These are phyloP conservation scores for Hypoxylon cercidicola DNA, from an alignment of 495 filamentous ascomycete species.

Conservation along the genomic window DNA sequence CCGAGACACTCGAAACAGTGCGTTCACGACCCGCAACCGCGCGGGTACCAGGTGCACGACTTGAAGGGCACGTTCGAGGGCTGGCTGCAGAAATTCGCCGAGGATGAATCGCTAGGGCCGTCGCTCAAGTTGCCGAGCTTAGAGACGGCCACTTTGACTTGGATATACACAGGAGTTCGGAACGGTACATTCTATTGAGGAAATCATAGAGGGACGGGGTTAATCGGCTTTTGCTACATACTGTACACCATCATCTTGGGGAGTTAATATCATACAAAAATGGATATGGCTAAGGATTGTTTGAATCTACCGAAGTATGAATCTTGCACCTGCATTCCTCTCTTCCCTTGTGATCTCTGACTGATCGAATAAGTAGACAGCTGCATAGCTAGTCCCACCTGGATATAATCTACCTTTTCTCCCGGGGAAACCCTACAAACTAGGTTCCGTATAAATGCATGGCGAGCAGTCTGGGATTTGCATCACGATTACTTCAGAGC, in stretches of 20 bases:
- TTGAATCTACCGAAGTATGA: too few relatives aligned
- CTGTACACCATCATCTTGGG: background rate
- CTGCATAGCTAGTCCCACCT: background rate
- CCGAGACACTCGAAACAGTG: conserved; percentile 37
- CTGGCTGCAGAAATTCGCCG: conserved; percentile 36
- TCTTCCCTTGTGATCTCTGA: background rate
- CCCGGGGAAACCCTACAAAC: background rate
- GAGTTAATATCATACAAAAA: too few relatives aligned
- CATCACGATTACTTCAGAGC: background rate
- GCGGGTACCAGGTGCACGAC: conserved; percentile 42
- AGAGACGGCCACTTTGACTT: conserved; percentile 45
- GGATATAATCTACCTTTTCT: background rate
- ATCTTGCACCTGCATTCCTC: background rate
- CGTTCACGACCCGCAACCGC: conserved; percentile 37
- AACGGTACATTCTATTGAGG: conserved; percentile 25
- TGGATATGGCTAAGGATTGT: too few relatives aligned
- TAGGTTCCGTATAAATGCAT: background rate
- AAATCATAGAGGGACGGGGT: background rate
- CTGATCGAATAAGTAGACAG: background rate
- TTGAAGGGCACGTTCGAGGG: conserved; percentile 44
- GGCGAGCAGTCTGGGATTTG: background rate
- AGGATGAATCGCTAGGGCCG: conserved; percentile 24
- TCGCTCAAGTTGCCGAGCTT: conserved; percentile 31
- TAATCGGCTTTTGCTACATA: background rate
- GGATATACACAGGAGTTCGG: conserved; percentile 41